These are phyloP conservation scores for Ananas comosus DNA, from an alignment of 176 grass and related monocot genomes.

Conservation along the genomic window DNA sequence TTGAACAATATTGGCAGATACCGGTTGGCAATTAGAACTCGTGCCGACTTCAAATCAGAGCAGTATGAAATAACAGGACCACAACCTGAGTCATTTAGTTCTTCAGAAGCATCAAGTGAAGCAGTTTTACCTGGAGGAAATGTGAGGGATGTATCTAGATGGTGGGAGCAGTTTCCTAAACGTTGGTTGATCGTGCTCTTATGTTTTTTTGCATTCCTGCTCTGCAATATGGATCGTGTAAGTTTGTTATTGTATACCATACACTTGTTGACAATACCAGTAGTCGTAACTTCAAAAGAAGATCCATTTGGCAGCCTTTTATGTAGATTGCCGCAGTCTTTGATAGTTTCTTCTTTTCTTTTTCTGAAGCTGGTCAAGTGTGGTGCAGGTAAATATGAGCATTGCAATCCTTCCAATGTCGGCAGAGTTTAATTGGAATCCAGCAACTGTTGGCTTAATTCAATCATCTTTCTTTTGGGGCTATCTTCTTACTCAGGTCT, in stretches of 20 bases:
- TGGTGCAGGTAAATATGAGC: constrained; percentile 93
- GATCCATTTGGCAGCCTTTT: background rate
- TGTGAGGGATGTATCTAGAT: constrained; percentile 28
- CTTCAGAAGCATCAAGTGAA: constrained; percentile 44
- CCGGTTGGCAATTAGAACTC: constrained; percentile 25
- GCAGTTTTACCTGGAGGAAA: constrained; percentile 35
- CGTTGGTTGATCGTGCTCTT: constrained; percentile 68
- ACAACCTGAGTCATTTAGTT: constrained; percentile 26
- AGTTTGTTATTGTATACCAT: constrained; percentile 19
- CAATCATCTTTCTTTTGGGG: constrained; percentile 99
- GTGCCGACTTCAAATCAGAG: constrained; percentile 53
- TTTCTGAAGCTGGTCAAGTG: background rate
- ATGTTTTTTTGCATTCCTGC: constrained; percentile 81
- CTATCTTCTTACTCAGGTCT: constrained; percentile 92
- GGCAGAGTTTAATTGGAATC: constrained; percentile 66
- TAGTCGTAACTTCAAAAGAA: background rate
- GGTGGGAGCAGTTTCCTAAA: constrained; percentile 85
- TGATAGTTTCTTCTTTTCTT: background rate
- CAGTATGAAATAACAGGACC: constrained; percentile 58
- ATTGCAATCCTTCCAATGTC: constrained; percentile 98
- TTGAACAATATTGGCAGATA: constrained; percentile 24
- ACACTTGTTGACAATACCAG: background rate
- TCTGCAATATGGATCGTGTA: constrained; percentile 97
- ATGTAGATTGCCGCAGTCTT: background rate
- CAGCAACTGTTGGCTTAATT: constrained; percentile 85